Conservation (phyloP, 495 filamentous ascomycete genomes). For the Penicillium bovifimosum region DNA sequence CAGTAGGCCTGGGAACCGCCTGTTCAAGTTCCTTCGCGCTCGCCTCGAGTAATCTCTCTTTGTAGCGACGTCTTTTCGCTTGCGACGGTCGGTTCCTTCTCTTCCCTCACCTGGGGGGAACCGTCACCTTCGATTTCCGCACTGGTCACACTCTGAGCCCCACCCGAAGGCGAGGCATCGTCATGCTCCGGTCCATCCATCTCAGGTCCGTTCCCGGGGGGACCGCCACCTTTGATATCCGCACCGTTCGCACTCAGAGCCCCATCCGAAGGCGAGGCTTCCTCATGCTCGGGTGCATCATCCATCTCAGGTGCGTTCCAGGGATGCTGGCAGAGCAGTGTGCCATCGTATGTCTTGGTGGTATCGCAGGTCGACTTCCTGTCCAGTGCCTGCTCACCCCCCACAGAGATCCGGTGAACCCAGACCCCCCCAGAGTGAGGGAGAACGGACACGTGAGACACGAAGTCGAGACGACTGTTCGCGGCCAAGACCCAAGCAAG, state of each 20-base stretch:
- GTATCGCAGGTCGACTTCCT: background rate
- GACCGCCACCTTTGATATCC: no score
- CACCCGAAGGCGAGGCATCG: background rate
- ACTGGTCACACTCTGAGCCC: background rate
- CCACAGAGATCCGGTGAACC: background rate
- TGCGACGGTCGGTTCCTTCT: background rate
- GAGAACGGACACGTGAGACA: background rate
- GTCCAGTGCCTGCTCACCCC: background rate
- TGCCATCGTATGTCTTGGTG: background rate
- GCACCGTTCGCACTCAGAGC: background rate
- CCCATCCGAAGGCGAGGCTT: background rate
- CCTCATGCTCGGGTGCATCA: background rate
- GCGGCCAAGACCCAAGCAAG: background rate
- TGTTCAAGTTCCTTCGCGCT: background rate
- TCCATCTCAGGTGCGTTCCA: background rate
- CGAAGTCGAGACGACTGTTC: background rate
- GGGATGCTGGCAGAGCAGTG: background rate
- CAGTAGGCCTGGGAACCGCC: background rate
- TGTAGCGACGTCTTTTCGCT: background rate
- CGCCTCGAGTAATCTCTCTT: background rate
- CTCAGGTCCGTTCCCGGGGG: background rate
- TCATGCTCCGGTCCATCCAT: background rate
- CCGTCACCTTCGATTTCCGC: background rate
- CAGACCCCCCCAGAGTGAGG: background rate
- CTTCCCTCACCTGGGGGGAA: background rate